phyloP scores from a whole-genome alignment of 2,329 filamentous ascomycete species.

The Ophiocordyceps robertsii region DNA sequence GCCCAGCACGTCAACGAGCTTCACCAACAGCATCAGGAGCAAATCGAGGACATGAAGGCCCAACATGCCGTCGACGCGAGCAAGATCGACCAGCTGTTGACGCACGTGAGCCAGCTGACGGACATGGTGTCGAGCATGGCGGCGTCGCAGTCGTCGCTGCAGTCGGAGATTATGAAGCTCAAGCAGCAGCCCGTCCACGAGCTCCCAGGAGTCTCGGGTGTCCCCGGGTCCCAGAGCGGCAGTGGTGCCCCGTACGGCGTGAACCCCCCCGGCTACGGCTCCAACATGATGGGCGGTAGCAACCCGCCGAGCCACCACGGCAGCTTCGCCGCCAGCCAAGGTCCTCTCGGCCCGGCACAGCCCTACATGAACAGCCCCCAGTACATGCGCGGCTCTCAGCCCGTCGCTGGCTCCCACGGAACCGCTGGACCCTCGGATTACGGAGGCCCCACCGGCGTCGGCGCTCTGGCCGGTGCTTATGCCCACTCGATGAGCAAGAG shows the following conservation, averaged over 20 bases:
- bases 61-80: slow-evolving; percentile 35
- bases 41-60: slow-evolving; percentile 36
- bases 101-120: slow-evolving; percentile 51
- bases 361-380: slow-evolving; percentile 22
- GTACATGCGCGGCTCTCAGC: slow-evolving; percentile 19
- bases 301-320: slow-evolving; percentile 15
- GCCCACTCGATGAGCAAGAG: slow-evolving; percentile 20
- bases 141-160: slow-evolving; percentile 52
- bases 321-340: slow-evolving; percentile 20
- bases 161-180: slow-evolving; percentile 48
- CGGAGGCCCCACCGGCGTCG: slow-evolving; percentile 17
- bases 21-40: slow-evolving; percentile 44
- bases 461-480: slow-evolving; percentile 20
- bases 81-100: slow-evolving; percentile 63
- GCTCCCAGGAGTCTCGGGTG: slow-evolving; percentile 17
- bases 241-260: neutral
- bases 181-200: slow-evolving; percentile 35
- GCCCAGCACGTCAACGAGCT: slow-evolving; percentile 58
- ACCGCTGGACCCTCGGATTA: slow-evolving; percentile 17
- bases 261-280: slow-evolving; percentile 14
- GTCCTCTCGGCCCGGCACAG: slow-evolving; percentile 14
- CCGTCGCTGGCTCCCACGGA: slow-evolving; percentile 19
- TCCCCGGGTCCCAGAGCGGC: slow-evolving; percentile 8
- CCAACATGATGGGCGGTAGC: slow-evolving; percentile 10
- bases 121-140: slow-evolving; percentile 60